A percentile compares a stretch with the other conserved stretches of the same genome.
Conservation (phyloP, 768 basidiomycete species). For the Phallus indusiatus region DNA sequence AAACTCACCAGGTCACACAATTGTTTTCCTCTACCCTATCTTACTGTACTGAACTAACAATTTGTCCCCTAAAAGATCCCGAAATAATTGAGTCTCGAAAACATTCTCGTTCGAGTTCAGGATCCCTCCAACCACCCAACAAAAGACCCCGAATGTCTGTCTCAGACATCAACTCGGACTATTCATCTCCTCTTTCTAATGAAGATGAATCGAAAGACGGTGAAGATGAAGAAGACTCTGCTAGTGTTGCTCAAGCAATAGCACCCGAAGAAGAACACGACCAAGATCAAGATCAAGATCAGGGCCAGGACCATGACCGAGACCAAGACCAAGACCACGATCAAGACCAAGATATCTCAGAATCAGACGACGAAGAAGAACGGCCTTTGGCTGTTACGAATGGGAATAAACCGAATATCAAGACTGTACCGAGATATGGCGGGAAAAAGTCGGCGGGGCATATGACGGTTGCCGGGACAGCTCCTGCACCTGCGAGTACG, state of each 20-base stretch:
- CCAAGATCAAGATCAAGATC: no score
- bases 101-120: constrained; percentile 14
- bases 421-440: constrained; percentile 19
- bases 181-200: constrained; percentile 8
- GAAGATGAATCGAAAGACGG: constrained; percentile 1
- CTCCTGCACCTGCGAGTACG: constrained; percentile 35
- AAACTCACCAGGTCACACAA: constrained; percentile 43
- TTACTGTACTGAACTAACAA: neutral
- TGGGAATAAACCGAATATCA: neutral
- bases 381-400: constrained; percentile 6
- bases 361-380: constrained; percentile 7
- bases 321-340: no score
- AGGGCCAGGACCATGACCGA: no score
- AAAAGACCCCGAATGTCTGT: constrained; percentile 16
- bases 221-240: neutral
- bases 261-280: neutral
- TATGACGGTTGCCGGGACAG: constrained; percentile 51
- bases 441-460: constrained; percentile 50
- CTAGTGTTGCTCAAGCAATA: neutral
- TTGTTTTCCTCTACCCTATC: constrained; percentile 12
- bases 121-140: constrained; percentile 20
- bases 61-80: neutral
- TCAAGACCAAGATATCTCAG: neutral
- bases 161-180: neutral
- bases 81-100: neutral